Base-by-base conservation (phyloP, 108 stramenopile species). In the Phaeodactylum tricornutum region DNA sequence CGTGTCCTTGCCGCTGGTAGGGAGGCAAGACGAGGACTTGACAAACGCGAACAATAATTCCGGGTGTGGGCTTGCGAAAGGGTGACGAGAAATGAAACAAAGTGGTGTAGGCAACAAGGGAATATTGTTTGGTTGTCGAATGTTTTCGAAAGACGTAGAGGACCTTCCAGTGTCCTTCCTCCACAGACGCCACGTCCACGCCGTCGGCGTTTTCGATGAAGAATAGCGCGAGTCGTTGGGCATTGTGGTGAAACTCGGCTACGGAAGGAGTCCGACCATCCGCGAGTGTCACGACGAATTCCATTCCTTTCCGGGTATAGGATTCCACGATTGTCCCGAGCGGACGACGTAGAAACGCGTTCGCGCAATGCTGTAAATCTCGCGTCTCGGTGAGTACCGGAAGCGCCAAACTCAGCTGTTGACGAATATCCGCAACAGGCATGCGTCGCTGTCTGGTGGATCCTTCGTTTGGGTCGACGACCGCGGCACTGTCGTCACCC, bases 1-100 rank as follows among this genome's bases (percentile, higher is more conserved):
- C 87, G 64, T 89, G 87, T n/a, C 87, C 87, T 39, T 59, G 55
- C 12, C 81, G 54, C 67, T 89, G 87, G 61, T 66, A 84, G 1
- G 77, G 74, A 21, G 87, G 87, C 27, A 89, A 57, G 12, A 84
- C 45, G 44, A 89, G 42, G 1, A 72, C 82, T 50, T 89, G 87
- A 42, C 79, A 81, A 28, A 89, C 64, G 8, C 77, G 69, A 37
- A 73, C 50, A 24, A 92, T 57, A 29, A 79, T 64, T 14, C 89
- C 89, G 8, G 81, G 74, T 7, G 50, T 48, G 3, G 89, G 89
- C 58, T 80, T 87, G 46, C 57, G 56, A 54, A 92, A 87, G 38
- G 82, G 85, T 6, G 83, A 64, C 53, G 67, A 49, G 43, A 92
- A 77, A 43, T 77, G 72, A 68, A 74, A 77, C 1, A 89, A 33